Conservation (phyloP, 2,329 filamentous ascomycete species). For the Pseudogymnoascus pannorum region DNA sequence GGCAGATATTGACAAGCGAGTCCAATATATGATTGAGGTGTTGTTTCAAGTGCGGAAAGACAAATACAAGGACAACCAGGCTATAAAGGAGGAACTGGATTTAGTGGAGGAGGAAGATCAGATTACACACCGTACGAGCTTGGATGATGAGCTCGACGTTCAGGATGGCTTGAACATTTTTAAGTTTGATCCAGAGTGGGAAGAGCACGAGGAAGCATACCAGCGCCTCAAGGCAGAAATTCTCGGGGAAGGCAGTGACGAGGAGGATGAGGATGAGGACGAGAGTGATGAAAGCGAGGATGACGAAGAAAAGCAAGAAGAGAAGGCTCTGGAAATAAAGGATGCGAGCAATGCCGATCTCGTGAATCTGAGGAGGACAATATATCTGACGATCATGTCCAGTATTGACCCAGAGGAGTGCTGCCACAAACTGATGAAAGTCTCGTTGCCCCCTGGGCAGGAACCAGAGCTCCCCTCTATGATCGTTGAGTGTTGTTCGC, state of each 20-base stretch:
- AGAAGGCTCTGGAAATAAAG: conserved; percentile 88
- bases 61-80: conserved; percentile 89
- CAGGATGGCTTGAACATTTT: conserved; percentile 91
- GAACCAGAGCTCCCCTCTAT: conserved; percentile 91
- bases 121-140: conserved; percentile 77
- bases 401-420: conserved; percentile 95
- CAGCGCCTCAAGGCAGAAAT: conserved; percentile 89
- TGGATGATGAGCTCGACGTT: conserved; percentile 78
- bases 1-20: conserved; percentile 91
- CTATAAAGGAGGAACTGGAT: conserved; percentile 86
- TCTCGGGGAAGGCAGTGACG: conserved; percentile 82
- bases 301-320: conserved; percentile 67
- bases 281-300: conserved; percentile 59
- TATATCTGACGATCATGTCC: conserved; percentile 97
- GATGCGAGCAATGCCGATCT: conserved; percentile 95
- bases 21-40: conserved; percentile 99
- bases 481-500: conserved; percentile 94
- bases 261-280: conserved; percentile 63
- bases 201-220: conserved; percentile 86
- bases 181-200: conserved; percentile 85
- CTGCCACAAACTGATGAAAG: conserved; percentile 93
- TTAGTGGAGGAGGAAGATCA: conserved; percentile 97
- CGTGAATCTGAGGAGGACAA: conserved; percentile 85
- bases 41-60: conserved; percentile 95
- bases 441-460: conserved; percentile 77